A percentile compares a stretch with the other conserved stretches of the same genome.
Evolutionary conservation across 1,284 basidiomycete genomes (phyloP).

Genomic region (Trametes polyzona): DNA sequence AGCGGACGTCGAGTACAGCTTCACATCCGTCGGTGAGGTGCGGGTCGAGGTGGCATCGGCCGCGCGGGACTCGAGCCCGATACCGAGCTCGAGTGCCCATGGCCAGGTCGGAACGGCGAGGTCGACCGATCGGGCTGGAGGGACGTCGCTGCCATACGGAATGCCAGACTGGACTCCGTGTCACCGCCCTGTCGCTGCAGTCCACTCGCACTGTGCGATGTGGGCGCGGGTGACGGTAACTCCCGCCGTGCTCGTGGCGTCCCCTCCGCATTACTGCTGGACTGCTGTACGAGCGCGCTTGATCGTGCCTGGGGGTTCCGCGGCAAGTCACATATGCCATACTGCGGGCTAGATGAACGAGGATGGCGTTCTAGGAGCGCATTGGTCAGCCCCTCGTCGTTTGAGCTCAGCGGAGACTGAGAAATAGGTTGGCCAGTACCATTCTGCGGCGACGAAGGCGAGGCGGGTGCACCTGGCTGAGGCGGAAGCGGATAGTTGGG

Average conservation of each 20-base stretch:
- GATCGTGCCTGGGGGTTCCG: background rate
- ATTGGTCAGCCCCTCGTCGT: conserved; percentile 35
- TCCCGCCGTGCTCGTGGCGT: conserved; percentile 5
- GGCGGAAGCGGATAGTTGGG: conserved; percentile 21
- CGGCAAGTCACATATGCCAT: conserved; percentile 31
- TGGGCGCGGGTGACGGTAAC: conserved; percentile 16
- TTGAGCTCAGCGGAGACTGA: conserved; percentile 26
- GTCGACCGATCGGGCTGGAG: conserved; percentile 7
- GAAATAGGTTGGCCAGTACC: conserved; percentile 8
- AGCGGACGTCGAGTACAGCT: background rate
- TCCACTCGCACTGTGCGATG: conserved; percentile 1
- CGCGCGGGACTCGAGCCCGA: conserved; percentile 11
- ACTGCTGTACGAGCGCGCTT: background rate
- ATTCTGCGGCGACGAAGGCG: background rate
- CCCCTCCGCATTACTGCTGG: background rate
- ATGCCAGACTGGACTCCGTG: conserved; percentile 12
- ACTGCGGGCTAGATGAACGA: conserved; percentile 34
- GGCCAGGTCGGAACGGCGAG: conserved; percentile 8
- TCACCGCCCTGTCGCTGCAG: background rate
- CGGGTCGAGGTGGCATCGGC: too few species aligned
- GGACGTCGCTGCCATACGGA: conserved; percentile 18
- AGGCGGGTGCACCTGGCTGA: conserved; percentile 5
- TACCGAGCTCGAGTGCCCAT: conserved; percentile 14
- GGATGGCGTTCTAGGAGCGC: conserved; percentile 28
- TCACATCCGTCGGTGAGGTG: too few species aligned